These are phyloP conservation scores for Musa itinerans DNA, from an alignment of 176 grass and related monocot genomes.

Conservation along the genomic window DNA sequence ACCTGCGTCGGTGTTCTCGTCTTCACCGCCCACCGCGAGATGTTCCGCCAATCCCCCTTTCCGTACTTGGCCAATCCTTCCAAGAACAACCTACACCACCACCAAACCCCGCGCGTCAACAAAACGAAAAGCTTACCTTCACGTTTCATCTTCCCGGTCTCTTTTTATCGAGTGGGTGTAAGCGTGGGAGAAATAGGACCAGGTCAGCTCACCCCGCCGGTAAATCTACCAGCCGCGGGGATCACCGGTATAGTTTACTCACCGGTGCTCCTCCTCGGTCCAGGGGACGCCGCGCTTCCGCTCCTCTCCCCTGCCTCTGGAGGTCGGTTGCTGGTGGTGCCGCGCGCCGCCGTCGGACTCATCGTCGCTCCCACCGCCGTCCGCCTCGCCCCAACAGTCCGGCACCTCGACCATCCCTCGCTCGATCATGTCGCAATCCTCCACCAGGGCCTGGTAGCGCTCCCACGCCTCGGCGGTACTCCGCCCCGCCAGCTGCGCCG, in stretches of 20 bases:
- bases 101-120: too few relatives aligned
- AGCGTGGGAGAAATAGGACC: too few relatives aligned
- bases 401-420: slow-evolving; percentile 42
- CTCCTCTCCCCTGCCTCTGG: slow-evolving; percentile 14
- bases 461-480: slow-evolving; percentile 40
- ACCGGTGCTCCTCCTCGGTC: slow-evolving; percentile 84
- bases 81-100: neutral
- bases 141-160: too few relatives aligned
- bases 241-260: neutral
- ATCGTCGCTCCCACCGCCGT: neutral
- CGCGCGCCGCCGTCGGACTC: neutral
- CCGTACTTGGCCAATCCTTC: too few relatives aligned
- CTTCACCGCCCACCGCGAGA: too few relatives aligned
- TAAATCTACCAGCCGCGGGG: too few relatives aligned
- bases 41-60: too few relatives aligned
- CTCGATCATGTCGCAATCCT: slow-evolving; percentile 67
- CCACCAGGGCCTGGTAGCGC: slow-evolving; percentile 56
- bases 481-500: slow-evolving; percentile 37
- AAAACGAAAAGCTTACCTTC: too few relatives aligned
- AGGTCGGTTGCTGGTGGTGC: neutral
- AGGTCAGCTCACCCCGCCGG: too few relatives aligned
- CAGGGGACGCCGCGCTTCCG: slow-evolving; percentile 48
- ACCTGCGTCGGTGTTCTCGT: too few relatives aligned
- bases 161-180: too few relatives aligned
- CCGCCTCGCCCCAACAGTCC: slow-evolving; percentile 27